Percentiles rank a stretch among this genome's conserved stretches.
Conservation (phyloP, 2,329 filamentous ascomycete genomes). For the Aschersonia sp. region DNA sequence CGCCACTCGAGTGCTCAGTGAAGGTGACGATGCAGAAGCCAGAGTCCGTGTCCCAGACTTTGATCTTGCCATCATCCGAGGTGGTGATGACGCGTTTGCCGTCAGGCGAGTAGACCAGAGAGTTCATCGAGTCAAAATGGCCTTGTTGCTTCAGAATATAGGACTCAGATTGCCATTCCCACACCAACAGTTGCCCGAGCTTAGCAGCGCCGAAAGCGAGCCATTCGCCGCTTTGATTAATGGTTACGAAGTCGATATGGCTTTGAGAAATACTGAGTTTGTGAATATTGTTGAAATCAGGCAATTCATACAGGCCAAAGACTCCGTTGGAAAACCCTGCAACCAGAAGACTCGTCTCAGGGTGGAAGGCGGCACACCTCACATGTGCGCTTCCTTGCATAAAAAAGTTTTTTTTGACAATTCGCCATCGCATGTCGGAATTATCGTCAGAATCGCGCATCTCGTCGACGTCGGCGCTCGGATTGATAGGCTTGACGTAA, state of each 20-base stretch:
- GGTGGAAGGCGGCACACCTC: slow-evolving; percentile 80
- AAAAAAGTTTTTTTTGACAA: slow-evolving; percentile 84
- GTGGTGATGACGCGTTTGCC: slow-evolving; percentile 86
- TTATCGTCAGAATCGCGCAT: slow-evolving; percentile 45
- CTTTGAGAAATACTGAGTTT: slow-evolving; percentile 89
- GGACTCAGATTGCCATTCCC: slow-evolving; percentile 99
- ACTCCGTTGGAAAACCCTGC: slow-evolving; percentile 90
- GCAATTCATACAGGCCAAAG: slow-evolving; percentile 90
- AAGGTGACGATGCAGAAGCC: slow-evolving; percentile 98
- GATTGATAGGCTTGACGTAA: slow-evolving; percentile 50
- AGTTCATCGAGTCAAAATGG: slow-evolving; percentile 91
- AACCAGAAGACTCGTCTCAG: slow-evolving; percentile 80
- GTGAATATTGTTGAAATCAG: slow-evolving; percentile 90
- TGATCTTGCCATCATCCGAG: slow-evolving; percentile 94
- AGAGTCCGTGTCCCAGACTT: slow-evolving; percentile 93
- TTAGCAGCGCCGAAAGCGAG: slow-evolving; percentile 92
- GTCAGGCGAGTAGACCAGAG: slow-evolving; percentile 83
- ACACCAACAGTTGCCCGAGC: slow-evolving; percentile 88
- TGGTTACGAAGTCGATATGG: slow-evolving; percentile 85
- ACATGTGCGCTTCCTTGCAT: slow-evolving; percentile 80
- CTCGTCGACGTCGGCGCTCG: slow-evolving; percentile 39
- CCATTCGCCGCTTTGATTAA: slow-evolving; percentile 94
- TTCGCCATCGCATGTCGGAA: slow-evolving; percentile 70
- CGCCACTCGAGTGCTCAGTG: slow-evolving; percentile 87
- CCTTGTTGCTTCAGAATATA: slow-evolving; percentile 98